Conservation (phyloP, 108 stramenopile genomes). For the Conticribra guillardii region DNA sequence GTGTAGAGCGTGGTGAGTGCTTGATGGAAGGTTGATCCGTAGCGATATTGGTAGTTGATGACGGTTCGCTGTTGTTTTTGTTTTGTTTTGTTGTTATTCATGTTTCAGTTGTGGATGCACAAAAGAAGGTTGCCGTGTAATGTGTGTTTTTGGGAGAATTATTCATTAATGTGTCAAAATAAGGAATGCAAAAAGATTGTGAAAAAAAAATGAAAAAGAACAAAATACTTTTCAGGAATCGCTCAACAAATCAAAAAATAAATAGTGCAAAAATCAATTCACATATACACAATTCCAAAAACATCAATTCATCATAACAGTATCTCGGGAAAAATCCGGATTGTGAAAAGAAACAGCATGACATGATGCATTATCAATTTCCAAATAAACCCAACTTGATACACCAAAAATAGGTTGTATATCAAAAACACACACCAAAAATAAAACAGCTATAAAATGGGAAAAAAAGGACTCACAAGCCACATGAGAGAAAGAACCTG, state of each 20-base stretch:
- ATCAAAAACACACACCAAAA: neutral
- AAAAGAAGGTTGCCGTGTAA: neutral
- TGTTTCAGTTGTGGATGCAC: neutral
- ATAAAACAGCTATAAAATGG: neutral
- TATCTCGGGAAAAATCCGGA: no score
- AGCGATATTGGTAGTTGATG: conserved; percentile 95
- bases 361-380: no score
- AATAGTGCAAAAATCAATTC: no score
- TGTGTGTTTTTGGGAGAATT: conserved; percentile 1
- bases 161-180: neutral
- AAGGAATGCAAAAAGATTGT: neutral
- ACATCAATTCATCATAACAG: conserved; percentile 1
- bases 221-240: no score
- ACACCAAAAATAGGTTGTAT: no score
- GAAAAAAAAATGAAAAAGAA: no score
- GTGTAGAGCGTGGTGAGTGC: conserved; percentile 69
- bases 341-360: no score
- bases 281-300: no score
- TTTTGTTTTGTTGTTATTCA: conserved; percentile 53
- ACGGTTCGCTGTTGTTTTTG: conserved; percentile 89
- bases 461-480: conserved; percentile 41
- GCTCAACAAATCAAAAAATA: no score
- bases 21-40: conserved; percentile 83
- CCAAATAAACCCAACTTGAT: no score
- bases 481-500: conserved; percentile 91